Percentiles rank a stretch among this genome's conserved stretches.
These are phyloP conservation scores for Gonapodya sp. DNA, from an alignment of 192 early-diverging fungal species.

Conservation along the genomic window DNA sequence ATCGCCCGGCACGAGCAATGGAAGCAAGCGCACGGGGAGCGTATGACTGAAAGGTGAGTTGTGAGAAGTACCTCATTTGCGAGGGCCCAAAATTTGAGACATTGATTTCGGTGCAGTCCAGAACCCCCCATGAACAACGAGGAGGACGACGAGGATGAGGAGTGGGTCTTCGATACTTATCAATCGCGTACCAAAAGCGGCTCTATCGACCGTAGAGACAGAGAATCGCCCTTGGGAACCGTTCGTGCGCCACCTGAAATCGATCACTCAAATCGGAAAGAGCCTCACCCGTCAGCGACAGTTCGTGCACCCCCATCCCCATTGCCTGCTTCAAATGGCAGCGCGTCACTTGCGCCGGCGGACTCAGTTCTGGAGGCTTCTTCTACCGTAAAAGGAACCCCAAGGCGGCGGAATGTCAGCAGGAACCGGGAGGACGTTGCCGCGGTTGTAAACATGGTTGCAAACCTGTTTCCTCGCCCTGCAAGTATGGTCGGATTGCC, in stretches of 20 bases:
- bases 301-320: neutral
- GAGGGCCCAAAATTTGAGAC: too few relatives aligned
- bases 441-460: neutral
- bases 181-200: neutral
- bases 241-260: too few relatives aligned
- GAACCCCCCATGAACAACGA: neutral
- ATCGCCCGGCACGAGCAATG: conserved; percentile 53
- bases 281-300: neutral
- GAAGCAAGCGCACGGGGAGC: conserved; percentile 12
- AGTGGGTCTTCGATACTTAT: neutral
- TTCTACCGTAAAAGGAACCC: neutral
- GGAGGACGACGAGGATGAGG: neutral
- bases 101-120: too few relatives aligned
- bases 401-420: neutral
- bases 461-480: neutral
- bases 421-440: neutral
- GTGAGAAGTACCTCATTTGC: neutral
- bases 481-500: neutral
- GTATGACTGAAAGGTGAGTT: neutral
- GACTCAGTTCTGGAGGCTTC: neutral
- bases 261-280: neutral
- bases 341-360: neutral
- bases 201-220: neutral
- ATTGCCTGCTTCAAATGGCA: neutral
- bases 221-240: too few relatives aligned